Percentiles rank a stretch among this genome's conserved stretches.
These are phyloP conservation scores for Ophiorrhiza pumila DNA, from an alignment of 257 asterid species.

Conservation along the genomic window DNA sequence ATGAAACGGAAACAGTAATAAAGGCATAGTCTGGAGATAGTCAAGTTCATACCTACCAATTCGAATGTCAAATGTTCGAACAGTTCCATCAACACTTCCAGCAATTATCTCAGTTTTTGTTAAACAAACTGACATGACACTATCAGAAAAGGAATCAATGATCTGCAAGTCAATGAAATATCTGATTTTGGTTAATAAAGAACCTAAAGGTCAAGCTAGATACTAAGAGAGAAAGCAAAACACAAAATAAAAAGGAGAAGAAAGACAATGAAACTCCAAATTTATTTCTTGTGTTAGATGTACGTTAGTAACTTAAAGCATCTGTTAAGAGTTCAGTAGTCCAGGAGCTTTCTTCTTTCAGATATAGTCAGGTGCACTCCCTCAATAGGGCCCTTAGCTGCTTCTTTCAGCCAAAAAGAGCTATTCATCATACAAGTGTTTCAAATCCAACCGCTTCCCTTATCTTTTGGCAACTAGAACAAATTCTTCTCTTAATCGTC, in stretches of 20 bases:
- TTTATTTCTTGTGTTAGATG: not conserved
- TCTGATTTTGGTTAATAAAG: constrained; percentile 9
- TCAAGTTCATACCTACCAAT: constrained; percentile 74
- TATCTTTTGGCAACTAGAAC: not conserved
- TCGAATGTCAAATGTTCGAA: constrained; percentile 91
- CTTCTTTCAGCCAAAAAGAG: not conserved
- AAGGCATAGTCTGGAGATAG: constrained; percentile 6
- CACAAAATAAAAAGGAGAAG: not conserved
- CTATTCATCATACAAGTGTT: not conserved
- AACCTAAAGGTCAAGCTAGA: not conserved
- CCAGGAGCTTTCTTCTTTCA: not conserved
- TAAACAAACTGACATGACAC: constrained; percentile 89
- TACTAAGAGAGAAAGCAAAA: not conserved
- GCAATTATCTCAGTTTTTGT: constrained; percentile 88
- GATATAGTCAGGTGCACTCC: not conserved
- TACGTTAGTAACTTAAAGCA: not conserved
- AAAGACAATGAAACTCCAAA: not conserved
- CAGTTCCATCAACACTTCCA: constrained; percentile 98
- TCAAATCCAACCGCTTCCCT: not conserved
- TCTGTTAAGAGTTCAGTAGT: not conserved
- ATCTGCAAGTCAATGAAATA: constrained; percentile 44
- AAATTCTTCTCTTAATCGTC: not conserved
- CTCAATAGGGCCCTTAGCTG: not conserved
- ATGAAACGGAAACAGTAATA: not conserved
- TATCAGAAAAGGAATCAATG: constrained; percentile 68